A percentile compares a stretch with the other conserved stretches of the same genome.
These are phyloP conservation scores for Fusarium sp. DNA, from an alignment of 2,329 filamentous ascomycete genomes.

Conservation along the genomic window DNA sequence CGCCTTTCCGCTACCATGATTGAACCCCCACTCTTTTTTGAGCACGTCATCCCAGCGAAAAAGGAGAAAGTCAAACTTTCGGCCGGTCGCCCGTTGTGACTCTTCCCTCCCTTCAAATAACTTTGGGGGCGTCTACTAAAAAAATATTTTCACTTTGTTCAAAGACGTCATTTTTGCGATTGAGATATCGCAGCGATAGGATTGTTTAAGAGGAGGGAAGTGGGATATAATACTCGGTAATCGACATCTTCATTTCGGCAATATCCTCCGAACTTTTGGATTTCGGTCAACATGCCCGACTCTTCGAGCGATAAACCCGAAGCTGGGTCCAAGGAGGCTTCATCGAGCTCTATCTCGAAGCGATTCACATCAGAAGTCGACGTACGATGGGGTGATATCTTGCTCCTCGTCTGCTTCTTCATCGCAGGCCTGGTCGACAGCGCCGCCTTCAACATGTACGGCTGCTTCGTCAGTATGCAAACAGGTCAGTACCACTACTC, in stretches of 20 bases:
- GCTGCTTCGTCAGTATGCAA: slow-evolving; percentile 51
- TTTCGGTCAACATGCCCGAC: slow-evolving; percentile 31
- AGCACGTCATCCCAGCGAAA: slow-evolving; percentile 38
- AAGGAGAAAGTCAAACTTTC: slow-evolving; percentile 13
- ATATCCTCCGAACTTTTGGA: background rate
- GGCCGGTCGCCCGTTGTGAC: slow-evolving; percentile 2
- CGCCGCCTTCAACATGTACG: slow-evolving; percentile 50
- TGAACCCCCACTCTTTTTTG: slow-evolving; percentile 11
- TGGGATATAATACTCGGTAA: background rate
- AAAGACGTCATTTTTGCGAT: background rate
- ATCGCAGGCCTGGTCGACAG: slow-evolving; percentile 49
- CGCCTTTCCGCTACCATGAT: slow-evolving; percentile 9
- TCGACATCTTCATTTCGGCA: background rate
- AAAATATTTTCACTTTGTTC: slow-evolving; percentile 1
- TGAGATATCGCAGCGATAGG: background rate
- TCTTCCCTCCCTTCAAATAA: slow-evolving; percentile 13
- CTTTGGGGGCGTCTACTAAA: background rate
- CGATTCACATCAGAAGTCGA: slow-evolving; percentile 43
- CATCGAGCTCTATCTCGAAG: background rate
- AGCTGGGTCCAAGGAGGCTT: slow-evolving; percentile 27
- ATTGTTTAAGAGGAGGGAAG: background rate
- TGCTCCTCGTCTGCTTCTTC: slow-evolving; percentile 47
- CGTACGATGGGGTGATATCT: slow-evolving; percentile 44
- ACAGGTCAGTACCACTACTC: slow-evolving; percentile 36
- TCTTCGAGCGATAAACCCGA: slow-evolving; percentile 38